Evolutionary conservation across 1,284 basidiomycete genomes (phyloP), one percentile per base, ranked within the genome.

Genomic region (Cryptococcus amylolentus): DNA sequence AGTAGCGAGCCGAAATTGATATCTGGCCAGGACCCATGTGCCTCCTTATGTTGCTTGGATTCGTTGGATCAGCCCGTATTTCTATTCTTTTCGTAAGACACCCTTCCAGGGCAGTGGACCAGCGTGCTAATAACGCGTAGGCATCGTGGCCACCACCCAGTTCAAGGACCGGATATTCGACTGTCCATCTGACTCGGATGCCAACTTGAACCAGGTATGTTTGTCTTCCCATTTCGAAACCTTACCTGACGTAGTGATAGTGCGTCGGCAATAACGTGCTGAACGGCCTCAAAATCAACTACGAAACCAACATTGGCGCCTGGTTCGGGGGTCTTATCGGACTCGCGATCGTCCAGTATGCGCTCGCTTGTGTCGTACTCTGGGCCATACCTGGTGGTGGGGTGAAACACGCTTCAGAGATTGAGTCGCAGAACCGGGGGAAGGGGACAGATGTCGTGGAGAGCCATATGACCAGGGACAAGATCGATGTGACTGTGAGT

Each of bases 21-120:
- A 14, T 13, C 28, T 9, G 13, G 3, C 5, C 16, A 71, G 77
- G 8, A 69, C 72, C n/a, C 56, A 76, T 37, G 73, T 80, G 2
- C 79, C 80, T 1, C 67, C 69, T 0, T 81, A 79, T 61, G 73
- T 79, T 3, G 51, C 66, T 0, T 81, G 80, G 80, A 71, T 80
- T 50, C 69, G 77, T 43, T 80, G 76, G 72, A 71, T 76, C 47
- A 63, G 60, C 23, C 69, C 70, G 9, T 70, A 70, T 53, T 74
- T 72, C 52, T 73, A 75, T 50, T 70, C 67, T n/a, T 72, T 67
- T 60, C 62, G 68, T 60, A 23, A 26, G 57, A 39, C n/a, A 16
- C 20, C 42, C 47, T 12, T 18, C 26, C 8, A 12, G 26, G 23
- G 4, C 16, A 4, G 12, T 18, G 14, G 20, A 28, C 35, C 7